A percentile compares a stretch with the other conserved stretches of the same genome.
Conservation (phyloP, 441 rosid species). For the Pelargonium australe region DNA sequence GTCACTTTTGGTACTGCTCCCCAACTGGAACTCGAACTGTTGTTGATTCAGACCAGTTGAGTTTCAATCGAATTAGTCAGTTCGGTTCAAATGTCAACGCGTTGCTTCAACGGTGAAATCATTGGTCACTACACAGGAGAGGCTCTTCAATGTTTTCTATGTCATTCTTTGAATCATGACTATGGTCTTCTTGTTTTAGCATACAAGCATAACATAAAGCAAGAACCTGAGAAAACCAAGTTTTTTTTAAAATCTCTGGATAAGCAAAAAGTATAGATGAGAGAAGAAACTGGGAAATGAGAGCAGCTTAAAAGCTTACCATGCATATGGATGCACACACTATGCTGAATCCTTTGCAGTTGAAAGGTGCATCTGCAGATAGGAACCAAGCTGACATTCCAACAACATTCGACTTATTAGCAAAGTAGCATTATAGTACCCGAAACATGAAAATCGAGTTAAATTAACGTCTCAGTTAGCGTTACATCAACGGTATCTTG, state of each 20-base stretch:
- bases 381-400: no score
- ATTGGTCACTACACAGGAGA: conserved; percentile 18
- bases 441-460: no score
- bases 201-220: conserved; percentile 34
- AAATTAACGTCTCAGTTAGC: no score
- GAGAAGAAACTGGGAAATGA: neutral
- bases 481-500: no score
- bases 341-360: conserved; percentile 27
- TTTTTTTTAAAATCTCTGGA: neutral
- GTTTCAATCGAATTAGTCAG: no score
- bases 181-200: conserved; percentile 24
- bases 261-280: neutral
- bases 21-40: no score
- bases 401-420: no score
- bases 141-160: conserved; percentile 24
- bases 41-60: no score
- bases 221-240: conserved; percentile 25
- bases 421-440: no score
- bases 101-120: neutral
- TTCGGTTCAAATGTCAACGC: no score
- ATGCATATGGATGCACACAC: conserved; percentile 7
- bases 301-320: neutral
- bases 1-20: no score
- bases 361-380: conserved; percentile 19
- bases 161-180: conserved; percentile 17